Conservation (phyloP, 2,329 filamentous ascomycete species). For the Fusarium ambrosium region DNA sequence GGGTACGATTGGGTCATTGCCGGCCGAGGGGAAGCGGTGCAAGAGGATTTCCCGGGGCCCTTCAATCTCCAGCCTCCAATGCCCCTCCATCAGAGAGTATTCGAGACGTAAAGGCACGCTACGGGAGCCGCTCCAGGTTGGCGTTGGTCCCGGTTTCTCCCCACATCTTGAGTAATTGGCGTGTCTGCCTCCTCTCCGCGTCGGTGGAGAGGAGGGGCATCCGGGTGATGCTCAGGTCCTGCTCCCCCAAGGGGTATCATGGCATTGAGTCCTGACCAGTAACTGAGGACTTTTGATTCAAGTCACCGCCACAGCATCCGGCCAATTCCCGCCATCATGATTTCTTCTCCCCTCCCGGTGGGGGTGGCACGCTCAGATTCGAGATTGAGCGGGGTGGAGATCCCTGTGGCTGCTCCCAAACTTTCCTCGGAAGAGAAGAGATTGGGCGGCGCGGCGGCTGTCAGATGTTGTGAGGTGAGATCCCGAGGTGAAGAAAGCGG, state of each 20-base stretch:
- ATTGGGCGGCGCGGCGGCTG: neutral
- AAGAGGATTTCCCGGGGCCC: conserved; percentile 55
- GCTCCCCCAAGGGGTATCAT: conserved; percentile 23
- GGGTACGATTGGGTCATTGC: conserved; percentile 39
- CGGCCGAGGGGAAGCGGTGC: conserved; percentile 48
- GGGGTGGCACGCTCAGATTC: conserved; percentile 45
- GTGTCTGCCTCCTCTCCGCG: conserved; percentile 13
- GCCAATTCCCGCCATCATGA: conserved; percentile 24
- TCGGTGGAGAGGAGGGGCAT: conserved; percentile 30
- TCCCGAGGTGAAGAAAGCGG: conserved; percentile 28
- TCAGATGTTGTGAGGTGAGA: conserved; percentile 26
- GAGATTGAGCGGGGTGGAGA: conserved; percentile 37
- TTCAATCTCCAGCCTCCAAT: conserved; percentile 24
- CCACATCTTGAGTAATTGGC: conserved; percentile 39
- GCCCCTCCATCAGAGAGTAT: conserved; percentile 7
- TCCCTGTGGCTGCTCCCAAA: conserved; percentile 2
- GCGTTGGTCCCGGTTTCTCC: conserved; percentile 43
- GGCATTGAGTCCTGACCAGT: neutral
- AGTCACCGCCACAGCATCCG: conserved; percentile 4
- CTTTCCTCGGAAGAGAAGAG: neutral
- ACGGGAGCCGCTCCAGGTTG: conserved; percentile 37
- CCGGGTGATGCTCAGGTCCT: conserved; percentile 16
- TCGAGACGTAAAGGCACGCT: conserved; percentile 14
- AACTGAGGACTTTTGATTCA: conserved; percentile 15
- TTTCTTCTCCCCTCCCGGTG: conserved; percentile 33